Evolutionary conservation across 257 asterid species (phyloP).

Genomic region (Gentiana straminea): DNA sequence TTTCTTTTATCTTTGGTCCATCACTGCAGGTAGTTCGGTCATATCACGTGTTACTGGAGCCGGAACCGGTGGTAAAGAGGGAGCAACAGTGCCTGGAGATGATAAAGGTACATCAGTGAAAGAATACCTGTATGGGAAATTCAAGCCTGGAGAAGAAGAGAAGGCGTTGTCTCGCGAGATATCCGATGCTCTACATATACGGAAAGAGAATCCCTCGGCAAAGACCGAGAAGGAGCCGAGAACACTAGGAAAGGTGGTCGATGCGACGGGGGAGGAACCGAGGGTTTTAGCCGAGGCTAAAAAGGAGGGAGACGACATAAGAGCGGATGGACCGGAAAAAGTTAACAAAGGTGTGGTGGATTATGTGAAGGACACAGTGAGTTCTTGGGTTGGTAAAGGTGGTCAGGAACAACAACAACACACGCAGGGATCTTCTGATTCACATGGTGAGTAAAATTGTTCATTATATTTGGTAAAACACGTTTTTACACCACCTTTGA

Average conservation of each 20-base stretch:
- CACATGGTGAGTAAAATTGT: background rate
- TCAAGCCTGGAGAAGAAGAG: constrained; percentile 72
- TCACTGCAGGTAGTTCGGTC: constrained; percentile 18
- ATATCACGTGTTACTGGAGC: constrained; percentile 28
- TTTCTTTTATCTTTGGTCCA: too few species aligned
- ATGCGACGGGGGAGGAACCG: constrained; percentile 35
- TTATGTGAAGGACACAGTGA: constrained; percentile 38
- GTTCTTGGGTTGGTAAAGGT: constrained; percentile 52
- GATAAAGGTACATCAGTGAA: constrained; percentile 52
- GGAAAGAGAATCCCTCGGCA: constrained; percentile 18
- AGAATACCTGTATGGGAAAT: constrained; percentile 38
- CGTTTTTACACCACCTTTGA: too few species aligned
- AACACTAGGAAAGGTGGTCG: constrained; percentile 33
- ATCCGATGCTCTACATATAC: constrained; percentile 26
- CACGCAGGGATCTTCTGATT: constrained; percentile 3
- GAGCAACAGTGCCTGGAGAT: background rate
- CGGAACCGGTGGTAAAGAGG: constrained; percentile 1
- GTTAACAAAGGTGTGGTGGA: constrained; percentile 38
- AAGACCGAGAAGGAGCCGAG: constrained; percentile 8
- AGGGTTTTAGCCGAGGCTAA: constrained; percentile 24
- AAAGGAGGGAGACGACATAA: constrained; percentile 31
- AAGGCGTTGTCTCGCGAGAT: constrained; percentile 58
- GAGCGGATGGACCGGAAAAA: constrained; percentile 22
- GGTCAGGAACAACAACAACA: constrained; percentile 18
- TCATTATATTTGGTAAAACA: background rate